Evolutionary conservation across 805 yeast species (phyloP), one percentile per base, ranked within the genome.

Genomic region (Candida morakotiae): DNA sequence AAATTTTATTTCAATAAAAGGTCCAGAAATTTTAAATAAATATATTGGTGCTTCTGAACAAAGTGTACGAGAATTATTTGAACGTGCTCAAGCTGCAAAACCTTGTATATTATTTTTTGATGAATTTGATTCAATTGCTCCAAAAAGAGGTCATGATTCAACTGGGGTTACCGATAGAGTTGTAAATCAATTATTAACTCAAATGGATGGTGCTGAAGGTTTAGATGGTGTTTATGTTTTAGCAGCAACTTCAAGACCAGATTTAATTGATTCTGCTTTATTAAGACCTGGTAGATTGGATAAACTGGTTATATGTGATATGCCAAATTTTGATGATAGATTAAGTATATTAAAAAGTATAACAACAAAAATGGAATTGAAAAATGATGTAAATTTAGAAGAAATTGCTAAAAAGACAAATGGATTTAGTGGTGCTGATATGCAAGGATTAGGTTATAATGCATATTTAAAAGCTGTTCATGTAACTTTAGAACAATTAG

Each of bases 131-230:
- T 88, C 98, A 0, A 87, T 93, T 53, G 97, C 98, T 0, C 98
- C 98, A 1, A 89, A 89, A 56, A 81, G 98, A 71, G 98, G 98
- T 2, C 97, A 89, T 52, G 98, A 91, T 56, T 86, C 95, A 1
- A 89, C 98, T 0, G 98, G 98, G 39, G 98, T 93, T 3, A 93
- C 98, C 2, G 98, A 93, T 57, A 74, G 98, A 49, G 96, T 93
- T 28, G 98, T 93, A 18, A 93, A 93, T 61, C 98, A 93, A 56
- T 77, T 93, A 78, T 73, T 93, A 51, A 93, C 98, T 0, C 97
- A 93, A 56, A 89, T 93, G 96, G 98, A 93, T 60, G 98, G 98
- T 64, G 98, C 98, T 1, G 98, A 93, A 58, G 97, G 98, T 0
- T 67, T 89, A 20, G 97, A 89, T 51, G 97, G 98, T 3, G 98